Evolutionary conservation across 1,284 basidiomycete genomes (phyloP).

Genomic region (Cryptococcus amylolentus): DNA sequence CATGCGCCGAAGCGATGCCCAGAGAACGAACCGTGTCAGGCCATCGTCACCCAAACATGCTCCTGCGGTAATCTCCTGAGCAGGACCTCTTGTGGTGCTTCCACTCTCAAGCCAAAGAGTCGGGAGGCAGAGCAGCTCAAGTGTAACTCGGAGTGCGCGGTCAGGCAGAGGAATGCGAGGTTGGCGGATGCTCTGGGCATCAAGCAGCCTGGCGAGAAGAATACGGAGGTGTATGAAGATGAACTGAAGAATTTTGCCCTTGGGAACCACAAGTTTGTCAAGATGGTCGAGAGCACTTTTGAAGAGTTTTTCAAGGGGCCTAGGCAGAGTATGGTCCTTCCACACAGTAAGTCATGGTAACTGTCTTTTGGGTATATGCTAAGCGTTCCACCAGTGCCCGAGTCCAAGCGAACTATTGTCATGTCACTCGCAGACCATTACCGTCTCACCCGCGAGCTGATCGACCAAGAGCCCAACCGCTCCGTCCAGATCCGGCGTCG

Average conservation of each 20-base stretch:
- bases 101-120: constrained; percentile 52
- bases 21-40: constrained; percentile 70
- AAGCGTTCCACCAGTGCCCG: constrained; percentile 53
- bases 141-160: constrained; percentile 73
- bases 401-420: constrained; percentile 71
- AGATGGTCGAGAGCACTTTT: constrained; percentile 71
- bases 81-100: constrained; percentile 64
- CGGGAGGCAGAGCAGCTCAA: constrained; percentile 56
- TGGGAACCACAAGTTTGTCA: constrained; percentile 63
- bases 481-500: constrained; percentile 74
- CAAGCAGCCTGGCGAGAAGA: constrained; percentile 39
- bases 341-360: constrained; percentile 58
- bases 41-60: constrained; percentile 63
- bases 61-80: constrained; percentile 75
- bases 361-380: not conserved
- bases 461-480: constrained; percentile 75
- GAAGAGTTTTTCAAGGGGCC: constrained; percentile 68
- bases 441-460: constrained; percentile 73
- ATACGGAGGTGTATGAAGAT: constrained; percentile 57
- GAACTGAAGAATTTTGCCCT: constrained; percentile 63
- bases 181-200: constrained; percentile 87
- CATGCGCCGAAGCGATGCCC: constrained; percentile 81
- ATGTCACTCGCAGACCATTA: constrained; percentile 69
- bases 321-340: constrained; percentile 68
- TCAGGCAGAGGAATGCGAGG: constrained; percentile 77